Conservation (phyloP, 2,329 filamentous ascomycete genomes). For the Fusarium euwallaceae region DNA sequence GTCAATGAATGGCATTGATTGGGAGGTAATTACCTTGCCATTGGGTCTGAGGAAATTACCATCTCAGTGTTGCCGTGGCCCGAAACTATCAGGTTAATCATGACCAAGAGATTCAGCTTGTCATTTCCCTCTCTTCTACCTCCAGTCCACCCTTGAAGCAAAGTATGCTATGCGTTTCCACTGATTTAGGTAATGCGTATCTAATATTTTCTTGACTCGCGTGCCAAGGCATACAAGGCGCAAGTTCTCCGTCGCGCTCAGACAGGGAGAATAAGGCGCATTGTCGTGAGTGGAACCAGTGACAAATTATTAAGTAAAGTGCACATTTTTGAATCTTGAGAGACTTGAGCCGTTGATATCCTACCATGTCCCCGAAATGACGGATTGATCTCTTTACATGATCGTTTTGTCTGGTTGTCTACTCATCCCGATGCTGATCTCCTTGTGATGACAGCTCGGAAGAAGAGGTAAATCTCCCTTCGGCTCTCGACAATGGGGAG, state of each 20-base stretch:
- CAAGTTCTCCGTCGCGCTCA: neutral
- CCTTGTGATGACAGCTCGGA: neutral
- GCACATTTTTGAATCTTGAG: neutral
- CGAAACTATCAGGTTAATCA: neutral
- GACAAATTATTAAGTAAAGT: neutral
- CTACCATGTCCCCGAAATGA: neutral
- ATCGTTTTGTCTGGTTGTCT: neutral
- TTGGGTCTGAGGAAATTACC: neutral
- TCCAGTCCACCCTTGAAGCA: fast-evolving
- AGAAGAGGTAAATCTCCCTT: neutral
- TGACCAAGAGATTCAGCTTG: neutral
- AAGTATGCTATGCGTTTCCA: neutral
- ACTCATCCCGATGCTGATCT: neutral
- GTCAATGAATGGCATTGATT: neutral
- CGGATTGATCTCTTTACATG: neutral
- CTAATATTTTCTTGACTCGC: neutral
- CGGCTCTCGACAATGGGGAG: neutral
- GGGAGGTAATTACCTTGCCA: neutral
- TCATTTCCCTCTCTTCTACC: neutral
- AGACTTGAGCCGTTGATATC: neutral
- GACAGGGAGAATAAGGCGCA: neutral
- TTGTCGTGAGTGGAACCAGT: neutral
- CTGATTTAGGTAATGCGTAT: neutral
- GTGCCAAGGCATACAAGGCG: neutral
- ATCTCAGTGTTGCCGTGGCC: neutral